Evolutionary conservation across 2,329 filamentous ascomycete genomes (phyloP), one percentile per base, ranked within the genome.

Genomic region (Botrytis hyacinthi): DNA sequence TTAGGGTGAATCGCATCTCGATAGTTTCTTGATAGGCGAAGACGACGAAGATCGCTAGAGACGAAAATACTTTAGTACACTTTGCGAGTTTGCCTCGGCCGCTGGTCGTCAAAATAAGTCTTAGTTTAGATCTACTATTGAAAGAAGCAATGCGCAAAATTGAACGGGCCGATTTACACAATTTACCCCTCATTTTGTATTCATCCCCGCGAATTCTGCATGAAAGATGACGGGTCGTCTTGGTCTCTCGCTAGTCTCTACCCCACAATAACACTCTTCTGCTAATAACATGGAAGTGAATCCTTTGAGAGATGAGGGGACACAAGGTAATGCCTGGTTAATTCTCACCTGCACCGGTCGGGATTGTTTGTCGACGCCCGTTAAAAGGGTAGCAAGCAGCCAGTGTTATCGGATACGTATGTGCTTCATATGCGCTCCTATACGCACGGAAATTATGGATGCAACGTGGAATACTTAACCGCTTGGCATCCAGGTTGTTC

Each of bases 161-260:
- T 12, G 22, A 37, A 51, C 7, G 44, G 63, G 44, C 44, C 32
- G 14, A 67, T 37, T 37, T 67, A 32, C 46, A 40, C 16, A n/a
- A 40, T n/a, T 54, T 35, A 48, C 44, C 65, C 63, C 46, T 51
- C 32, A 54, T 54, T 51, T 9, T 20, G 32, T 67, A 8, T 29
- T 67, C 65, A 67, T 22, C 46, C 63, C 65, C 65, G 22, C 65
- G 32, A 37, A 29, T 35, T 46, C 65, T 35, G 65, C 65, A 67
- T 51, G 48, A 26, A 37, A 22, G 20, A 66, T 40, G 44, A 37
- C 22, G 46, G 46, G 7, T 40, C 14, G 22, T 54, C 65, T 67
- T 16, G 46, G 14, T 44, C 42, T 5, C 12, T 51, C 20, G 7
- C 44, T 57, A 18, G 51, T 7, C n/a, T 12, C 48, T 67, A 67